Evolutionary conservation across 257 asterid genomes (phyloP).

Genomic region (Solanum raphanifolium): DNA sequence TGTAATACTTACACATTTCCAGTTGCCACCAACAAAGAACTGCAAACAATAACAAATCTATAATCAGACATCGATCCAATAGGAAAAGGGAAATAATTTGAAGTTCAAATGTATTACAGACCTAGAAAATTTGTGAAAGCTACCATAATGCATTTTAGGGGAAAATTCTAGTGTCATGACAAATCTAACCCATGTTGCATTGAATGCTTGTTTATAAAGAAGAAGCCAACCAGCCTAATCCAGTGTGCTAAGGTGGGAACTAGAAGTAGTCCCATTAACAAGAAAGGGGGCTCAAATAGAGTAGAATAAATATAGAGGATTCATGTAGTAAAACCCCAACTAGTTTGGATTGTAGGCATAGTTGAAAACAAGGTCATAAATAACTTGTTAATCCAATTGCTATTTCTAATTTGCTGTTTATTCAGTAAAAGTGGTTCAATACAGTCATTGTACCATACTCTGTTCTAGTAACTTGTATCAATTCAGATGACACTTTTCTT

Average conservation of each 20-base stretch:
- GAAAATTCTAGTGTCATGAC: background rate
- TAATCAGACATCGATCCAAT: background rate
- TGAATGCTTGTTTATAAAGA: background rate
- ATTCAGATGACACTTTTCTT: background rate
- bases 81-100: background rate
- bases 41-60: constrained; percentile 32
- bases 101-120: background rate
- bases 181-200: background rate
- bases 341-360: background rate
- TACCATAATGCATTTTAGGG: background rate
- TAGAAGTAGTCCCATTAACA: background rate
- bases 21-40: constrained; percentile 99
- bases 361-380: background rate
- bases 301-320: background rate
- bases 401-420: background rate
- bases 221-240: background rate
- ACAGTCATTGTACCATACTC: background rate
- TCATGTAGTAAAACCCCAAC: background rate
- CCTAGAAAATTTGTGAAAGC: background rate
- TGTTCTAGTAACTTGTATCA: background rate
- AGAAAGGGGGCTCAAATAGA: background rate
- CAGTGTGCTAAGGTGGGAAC: background rate
- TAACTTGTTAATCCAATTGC: background rate
- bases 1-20: constrained; percentile 90
- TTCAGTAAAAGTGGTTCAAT: background rate